Evolutionary conservation across 2,329 filamentous ascomycete genomes (phyloP).

Genomic region (Penicillium sclerotiorum): DNA sequence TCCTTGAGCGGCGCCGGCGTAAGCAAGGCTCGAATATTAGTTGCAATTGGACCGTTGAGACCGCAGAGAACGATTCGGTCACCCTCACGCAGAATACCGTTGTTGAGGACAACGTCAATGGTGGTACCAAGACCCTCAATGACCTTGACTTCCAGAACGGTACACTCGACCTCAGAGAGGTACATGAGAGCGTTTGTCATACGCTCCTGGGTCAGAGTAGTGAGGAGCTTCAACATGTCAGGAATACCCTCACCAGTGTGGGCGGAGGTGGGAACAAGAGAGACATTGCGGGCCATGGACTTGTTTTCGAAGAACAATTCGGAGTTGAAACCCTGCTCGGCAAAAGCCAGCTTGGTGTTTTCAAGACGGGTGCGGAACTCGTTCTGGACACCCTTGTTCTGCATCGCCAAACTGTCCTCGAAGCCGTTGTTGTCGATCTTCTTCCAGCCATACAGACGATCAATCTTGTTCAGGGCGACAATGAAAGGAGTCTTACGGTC

Average conservation of each 20-base stretch:
- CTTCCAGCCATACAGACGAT: slow-evolving; percentile 99
- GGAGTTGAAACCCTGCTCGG: slow-evolving; percentile 96
- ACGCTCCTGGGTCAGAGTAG: slow-evolving; percentile 90
- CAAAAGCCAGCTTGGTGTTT: slow-evolving; percentile 89
- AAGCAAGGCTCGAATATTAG: slow-evolving; percentile 90
- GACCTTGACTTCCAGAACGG: slow-evolving; percentile 97
- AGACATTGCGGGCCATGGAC: slow-evolving; percentile 91
- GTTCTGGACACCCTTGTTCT: slow-evolving; percentile 90
- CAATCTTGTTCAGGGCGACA: slow-evolving; percentile 98
- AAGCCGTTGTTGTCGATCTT: slow-evolving; percentile 99
- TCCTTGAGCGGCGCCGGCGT: slow-evolving; percentile 93
- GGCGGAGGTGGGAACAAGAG: slow-evolving; percentile 94
- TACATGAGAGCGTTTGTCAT: slow-evolving; percentile 99
- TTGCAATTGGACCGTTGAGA: slow-evolving; percentile 93
- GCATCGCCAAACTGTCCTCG: slow-evolving; percentile 83
- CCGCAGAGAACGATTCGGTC: slow-evolving; percentile 94
- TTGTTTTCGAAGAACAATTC: slow-evolving; percentile 98
- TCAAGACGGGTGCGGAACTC: slow-evolving; percentile 91
- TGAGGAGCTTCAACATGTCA: slow-evolving; percentile 95
- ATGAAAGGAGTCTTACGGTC: slow-evolving; percentile 97
- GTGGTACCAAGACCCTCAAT: slow-evolving; percentile 99
- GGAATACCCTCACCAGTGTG: slow-evolving; percentile 99
- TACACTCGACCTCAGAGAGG: slow-evolving; percentile 94
- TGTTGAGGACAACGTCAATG: slow-evolving; percentile 94
- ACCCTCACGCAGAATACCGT: slow-evolving; percentile 91